Percentiles rank a stretch among this genome's conserved stretches.
These are phyloP conservation scores for Sclerotinia borealis DNA, from an alignment of 2,329 filamentous ascomycete genomes.

Conservation along the genomic window DNA sequence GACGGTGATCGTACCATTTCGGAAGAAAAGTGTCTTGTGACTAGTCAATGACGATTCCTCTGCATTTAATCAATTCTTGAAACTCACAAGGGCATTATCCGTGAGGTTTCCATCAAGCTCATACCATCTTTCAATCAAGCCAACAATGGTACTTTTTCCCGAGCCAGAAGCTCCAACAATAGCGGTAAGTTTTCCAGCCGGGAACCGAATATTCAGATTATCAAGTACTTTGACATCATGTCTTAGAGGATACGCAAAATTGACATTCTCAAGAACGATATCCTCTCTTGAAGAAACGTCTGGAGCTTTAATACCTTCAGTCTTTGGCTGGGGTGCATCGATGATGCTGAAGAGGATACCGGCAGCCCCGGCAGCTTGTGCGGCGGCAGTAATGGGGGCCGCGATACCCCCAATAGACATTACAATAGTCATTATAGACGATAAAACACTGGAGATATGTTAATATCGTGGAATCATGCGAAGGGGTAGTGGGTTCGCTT, in stretches of 20 bases:
- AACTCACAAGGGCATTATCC: slow-evolving; percentile 24
- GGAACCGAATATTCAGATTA: slow-evolving; percentile 50
- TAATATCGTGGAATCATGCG: slow-evolving; percentile 23
- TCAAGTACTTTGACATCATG: slow-evolving; percentile 59
- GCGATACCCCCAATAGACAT: slow-evolving; percentile 52
- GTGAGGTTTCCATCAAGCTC: slow-evolving; percentile 41
- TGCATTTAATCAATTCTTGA: not conserved
- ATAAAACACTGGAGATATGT: slow-evolving; percentile 40
- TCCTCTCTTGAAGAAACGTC: slow-evolving; percentile 46
- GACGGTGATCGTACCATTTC: slow-evolving; percentile 20
- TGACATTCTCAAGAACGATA: slow-evolving; percentile 57
- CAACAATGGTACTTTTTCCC: slow-evolving; percentile 70
- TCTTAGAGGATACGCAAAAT: slow-evolving; percentile 67
- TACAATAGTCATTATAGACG: slow-evolving; percentile 32
- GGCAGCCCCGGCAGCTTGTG: slow-evolving; percentile 35
- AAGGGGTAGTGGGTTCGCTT: not conserved
- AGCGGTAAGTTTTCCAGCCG: slow-evolving; percentile 62
- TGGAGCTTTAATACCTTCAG: slow-evolving; percentile 40
- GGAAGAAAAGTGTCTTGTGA: slow-evolving; percentile 22
- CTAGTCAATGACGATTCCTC: not conserved
- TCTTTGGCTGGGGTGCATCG: slow-evolving; percentile 34
- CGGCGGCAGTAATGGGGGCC: slow-evolving; percentile 49
- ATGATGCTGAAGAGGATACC: slow-evolving; percentile 35
- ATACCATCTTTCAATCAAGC: slow-evolving; percentile 68
- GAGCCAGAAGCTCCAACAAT: slow-evolving; percentile 68